Evolutionary conservation across 2,329 filamentous ascomycete genomes (phyloP), one percentile per base, ranked within the genome.

Genomic region (Epichloe scottii): DNA sequence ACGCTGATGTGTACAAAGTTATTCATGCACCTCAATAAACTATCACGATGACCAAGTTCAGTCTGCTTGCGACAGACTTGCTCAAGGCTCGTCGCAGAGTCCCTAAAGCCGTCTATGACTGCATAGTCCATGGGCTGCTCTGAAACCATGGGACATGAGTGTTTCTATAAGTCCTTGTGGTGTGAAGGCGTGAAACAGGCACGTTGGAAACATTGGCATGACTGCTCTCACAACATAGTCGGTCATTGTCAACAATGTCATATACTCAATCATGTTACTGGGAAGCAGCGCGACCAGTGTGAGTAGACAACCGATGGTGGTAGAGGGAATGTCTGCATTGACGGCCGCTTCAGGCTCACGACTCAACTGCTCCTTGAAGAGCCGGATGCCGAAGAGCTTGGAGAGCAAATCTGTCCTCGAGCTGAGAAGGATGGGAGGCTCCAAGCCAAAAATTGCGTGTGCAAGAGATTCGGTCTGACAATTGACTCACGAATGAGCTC

Each of bases 231-330:
- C 54, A 12, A 65, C 55, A 2, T 63, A 53, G 19, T 56, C 56
- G 6, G 58, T 58, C 4, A 66, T 67, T 26, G 66, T 59, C 5
- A 62, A 57, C 59, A 68, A 66, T 46, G 63, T 57, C 3, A 69
- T 44, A 40, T 68, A 71, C 48, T 71, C 67, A 19, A 54, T 56
- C 63, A 71, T 68, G 46, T 66, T 64, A 10, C 68, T 63, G 2
- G 62, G 56, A 58, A 71, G 61, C 40, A 67, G 63, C 0, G 59
- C 61, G 2, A 66, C 61, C 49, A 70, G 68, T 17, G 67, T 64
- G 3, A 62, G 53, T 5, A 70, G 59, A 3, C 66, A 65, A 30
- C 69, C 52, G 23, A 66, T 56, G 4, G 68, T 57, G 11, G 61
- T 68, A 48, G 65, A 64, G 5, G 67, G 54, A 11, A 67, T 67